Base-by-base conservation (phyloP, 208 protist species). In the Endotrypanum monterogeii region DNA sequence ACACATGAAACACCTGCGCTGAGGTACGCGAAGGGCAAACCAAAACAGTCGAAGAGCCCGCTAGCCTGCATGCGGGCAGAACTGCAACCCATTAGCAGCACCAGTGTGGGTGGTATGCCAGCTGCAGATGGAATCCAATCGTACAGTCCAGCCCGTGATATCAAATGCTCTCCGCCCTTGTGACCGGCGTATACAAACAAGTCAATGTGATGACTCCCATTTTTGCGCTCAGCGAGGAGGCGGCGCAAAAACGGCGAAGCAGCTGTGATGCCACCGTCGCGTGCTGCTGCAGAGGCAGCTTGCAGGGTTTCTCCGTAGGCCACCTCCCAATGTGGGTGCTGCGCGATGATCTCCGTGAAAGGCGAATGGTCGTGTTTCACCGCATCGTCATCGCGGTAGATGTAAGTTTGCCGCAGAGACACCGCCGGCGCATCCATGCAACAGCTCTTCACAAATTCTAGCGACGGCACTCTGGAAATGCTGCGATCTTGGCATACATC, bases 31-130 rank as follows among this genome's bases (percentile, higher is more conserved):
- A 80, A 78, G 7, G 92, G 92, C 83, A 94, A 83, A 14, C 89
- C 92, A 55, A 85, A 81, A 50, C 68, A 74, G 37, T 91, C 88
- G 73, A 76, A 85, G 20, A 65, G 44, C 25, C 60, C 76, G 58
- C 69, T 78, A 46, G 77, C 76, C 0, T 79, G 52, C 70, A 92
- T 77, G 30, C 80, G 79, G 1, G 92, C 92, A 30, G 87, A 90
- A 76, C 89, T 89, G 83, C 92, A 96, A n/a, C 92, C 89, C 89
- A 96, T 94, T 28, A 96, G 80, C 55, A 92, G 71, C 28, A 90
- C 81, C 11, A 81, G 67, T 28, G 74, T 46, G 25, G 76, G 14
- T 12, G 46, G 35, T 12, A 48, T 25, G 20, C 48, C 54, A 1
- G n/a, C 12, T 9, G 44, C 14, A 30, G 71, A 46, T 51, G 89